Base-by-base conservation (phyloP, 306 rosid species). In the Fagus crenata region DNA sequence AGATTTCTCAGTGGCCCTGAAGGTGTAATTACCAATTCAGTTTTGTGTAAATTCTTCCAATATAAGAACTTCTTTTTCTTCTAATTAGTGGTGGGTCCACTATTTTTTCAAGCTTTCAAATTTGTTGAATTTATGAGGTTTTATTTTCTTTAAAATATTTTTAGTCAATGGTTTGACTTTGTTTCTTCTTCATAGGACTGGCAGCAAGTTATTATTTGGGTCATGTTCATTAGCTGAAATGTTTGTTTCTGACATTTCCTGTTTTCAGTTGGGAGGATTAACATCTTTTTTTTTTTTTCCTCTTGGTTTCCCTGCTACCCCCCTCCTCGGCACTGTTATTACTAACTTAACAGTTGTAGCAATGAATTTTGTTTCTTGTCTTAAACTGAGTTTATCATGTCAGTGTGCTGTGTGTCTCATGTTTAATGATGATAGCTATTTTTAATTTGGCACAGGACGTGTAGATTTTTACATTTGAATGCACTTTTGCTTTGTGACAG, bases 1-100 rank as follows among this genome's bases (percentile, higher is more conserved):
- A 77, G 93, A 80, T 90, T 90, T 89, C 78, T 89, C 97, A 39
- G 84, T 86, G 77, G 97, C 93, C 77, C 83, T 94, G 77, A 94
- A 92, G 98, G 98, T 93, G 72, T 63, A 59, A 49, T 69, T 72
- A 46, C 56, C 11, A 18, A 31, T 75, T 72, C 81, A 36, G 31
- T 77, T 46, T 67, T 74, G 64, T 71, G 43, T 55, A 73, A 77
- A 55, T 76, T 76, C n/a, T 75, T 81, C 75, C 65, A 37, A 49
- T 55, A 71, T 36, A 31, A 70, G 56, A 28, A 64, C 71, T 61
- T 31, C 17, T 3, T 81, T 70, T 46, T 74, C 80, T 70, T 70
- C 55, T 67, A 53, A 41, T 76, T 76, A 56, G 72, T 53, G 36
- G 51, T 1, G 54, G 68, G 76, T 76, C 60, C 31, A 76, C 18